Conservation (phyloP, 108 stramenopile genomes). For the Hondaea fermentalgiana region DNA sequence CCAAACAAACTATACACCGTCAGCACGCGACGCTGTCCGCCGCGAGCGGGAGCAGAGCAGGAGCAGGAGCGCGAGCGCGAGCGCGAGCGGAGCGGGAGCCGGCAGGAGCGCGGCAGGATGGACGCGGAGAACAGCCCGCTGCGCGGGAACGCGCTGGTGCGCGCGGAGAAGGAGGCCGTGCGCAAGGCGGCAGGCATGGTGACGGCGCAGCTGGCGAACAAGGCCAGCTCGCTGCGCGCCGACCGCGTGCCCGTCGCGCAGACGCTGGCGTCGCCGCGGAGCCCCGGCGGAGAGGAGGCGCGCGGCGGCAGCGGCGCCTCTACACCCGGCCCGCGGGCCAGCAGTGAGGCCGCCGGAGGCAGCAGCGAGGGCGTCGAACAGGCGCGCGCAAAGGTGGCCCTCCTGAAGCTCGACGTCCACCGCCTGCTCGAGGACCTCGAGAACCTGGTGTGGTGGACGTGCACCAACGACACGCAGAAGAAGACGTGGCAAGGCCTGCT, state of each 20-base stretch:
- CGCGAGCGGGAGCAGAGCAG: too few species aligned
- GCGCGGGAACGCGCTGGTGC: neutral
- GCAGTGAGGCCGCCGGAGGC: neutral
- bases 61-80: too few species aligned
- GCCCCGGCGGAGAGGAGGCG: neutral
- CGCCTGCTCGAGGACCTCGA: neutral
- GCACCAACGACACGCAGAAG: neutral
- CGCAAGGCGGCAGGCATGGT: neutral
- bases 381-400: neutral
- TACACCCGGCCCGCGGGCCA: neutral
- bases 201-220: neutral
- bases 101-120: neutral
- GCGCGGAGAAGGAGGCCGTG: neutral
- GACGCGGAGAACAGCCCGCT: neutral
- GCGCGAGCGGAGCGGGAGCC: neutral
- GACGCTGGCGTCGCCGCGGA: neutral
- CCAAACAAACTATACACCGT: too few species aligned
- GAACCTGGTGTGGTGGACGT: constrained; percentile 18
- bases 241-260: neutral
- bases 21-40: too few species aligned
- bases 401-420: neutral
- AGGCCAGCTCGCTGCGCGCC: neutral
- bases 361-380: neutral
- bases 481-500: neutral
- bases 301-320: neutral